Conservation (phyloP, 768 basidiomycete genomes). For the Calocera cornea region DNA sequence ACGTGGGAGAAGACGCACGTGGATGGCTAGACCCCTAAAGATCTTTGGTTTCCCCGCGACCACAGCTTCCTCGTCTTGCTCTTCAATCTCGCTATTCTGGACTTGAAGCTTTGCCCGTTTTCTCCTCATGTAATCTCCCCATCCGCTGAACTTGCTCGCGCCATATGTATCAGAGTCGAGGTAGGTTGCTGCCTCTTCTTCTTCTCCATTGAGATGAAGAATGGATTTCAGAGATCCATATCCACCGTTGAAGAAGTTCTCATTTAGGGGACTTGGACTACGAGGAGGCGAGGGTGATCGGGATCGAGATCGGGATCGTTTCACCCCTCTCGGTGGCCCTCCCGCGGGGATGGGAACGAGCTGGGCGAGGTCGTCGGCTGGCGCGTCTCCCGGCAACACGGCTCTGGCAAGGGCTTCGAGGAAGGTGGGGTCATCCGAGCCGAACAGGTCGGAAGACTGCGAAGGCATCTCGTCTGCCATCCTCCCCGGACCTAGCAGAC, state of each 20-base stretch:
- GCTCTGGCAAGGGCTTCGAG: conserved; percentile 35
- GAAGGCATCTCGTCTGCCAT: neutral
- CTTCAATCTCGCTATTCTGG: conserved; percentile 41
- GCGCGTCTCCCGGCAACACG: conserved; percentile 36
- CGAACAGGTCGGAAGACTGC: conserved; percentile 23
- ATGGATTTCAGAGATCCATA: conserved; percentile 3
- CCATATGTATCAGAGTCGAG: conserved; percentile 42
- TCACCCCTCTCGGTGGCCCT: neutral
- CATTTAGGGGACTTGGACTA: neutral
- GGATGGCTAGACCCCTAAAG: conserved; percentile 63
- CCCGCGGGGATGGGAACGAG: neutral
- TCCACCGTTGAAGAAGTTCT: neutral
- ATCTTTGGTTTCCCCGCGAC: conserved; percentile 32
- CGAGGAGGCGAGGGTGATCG: conserved; percentile 1
- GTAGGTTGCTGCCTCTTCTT: neutral
- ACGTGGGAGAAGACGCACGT: conserved; percentile 41
- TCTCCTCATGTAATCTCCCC: conserved; percentile 77
- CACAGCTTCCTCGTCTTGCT: conserved; percentile 16
- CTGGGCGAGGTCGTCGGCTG: neutral
- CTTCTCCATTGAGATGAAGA: neutral
- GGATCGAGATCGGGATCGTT: neutral
- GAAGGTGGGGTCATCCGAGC: conserved; percentile 41
- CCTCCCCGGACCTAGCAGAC: neutral
- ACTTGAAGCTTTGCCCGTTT: conserved; percentile 85
- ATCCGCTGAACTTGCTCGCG: conserved; percentile 65